Evolutionary conservation across 2,329 filamentous ascomycete genomes (phyloP).

Genomic region (Fusarium miscanthi): DNA sequence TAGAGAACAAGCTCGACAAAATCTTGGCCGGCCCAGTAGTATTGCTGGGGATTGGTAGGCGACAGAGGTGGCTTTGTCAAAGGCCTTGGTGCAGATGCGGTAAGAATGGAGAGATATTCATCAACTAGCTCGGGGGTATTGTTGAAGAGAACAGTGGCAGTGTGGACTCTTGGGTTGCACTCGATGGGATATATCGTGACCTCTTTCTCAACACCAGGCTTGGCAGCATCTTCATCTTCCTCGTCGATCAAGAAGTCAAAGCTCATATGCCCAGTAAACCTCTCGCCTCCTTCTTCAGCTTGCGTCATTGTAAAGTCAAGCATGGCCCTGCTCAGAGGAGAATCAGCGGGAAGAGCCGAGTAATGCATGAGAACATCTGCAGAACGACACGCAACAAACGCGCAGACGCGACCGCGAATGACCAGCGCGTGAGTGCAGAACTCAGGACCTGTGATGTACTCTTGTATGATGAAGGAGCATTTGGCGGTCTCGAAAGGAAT

Average conservation of each 20-base stretch:
- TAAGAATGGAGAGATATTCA: constrained; percentile 64
- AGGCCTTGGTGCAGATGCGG: constrained; percentile 17
- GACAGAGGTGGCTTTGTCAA: constrained; percentile 33
- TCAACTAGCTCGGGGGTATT: constrained; percentile 59
- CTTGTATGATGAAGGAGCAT: constrained; percentile 65
- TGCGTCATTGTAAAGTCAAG: constrained; percentile 71
- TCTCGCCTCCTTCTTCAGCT: constrained; percentile 59
- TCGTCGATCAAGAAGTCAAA: constrained; percentile 73
- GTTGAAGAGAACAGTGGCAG: constrained; percentile 71
- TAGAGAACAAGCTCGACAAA: constrained; percentile 63
- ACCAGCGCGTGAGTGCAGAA: constrained; percentile 79
- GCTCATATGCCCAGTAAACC: constrained; percentile 75
- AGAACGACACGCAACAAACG: constrained; percentile 75
- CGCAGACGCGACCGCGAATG: constrained; percentile 71
- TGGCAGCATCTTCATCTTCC: constrained; percentile 8
- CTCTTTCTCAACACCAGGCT: constrained; percentile 41
- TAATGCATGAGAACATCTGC: constrained; percentile 75
- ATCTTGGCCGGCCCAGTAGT: constrained; percentile 78
- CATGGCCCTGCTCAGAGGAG: constrained; percentile 68
- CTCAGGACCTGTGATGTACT: constrained; percentile 71
- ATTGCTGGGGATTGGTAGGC: constrained; percentile 42
- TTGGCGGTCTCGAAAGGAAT: constrained; percentile 55
- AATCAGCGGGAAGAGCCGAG: constrained; percentile 64
- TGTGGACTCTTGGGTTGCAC: constrained; percentile 77
- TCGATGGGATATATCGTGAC: constrained; percentile 71